These are phyloP conservation scores for Danielia reshetovae DNA, from an alignment of 805 yeast genomes.

Conservation along the genomic window DNA sequence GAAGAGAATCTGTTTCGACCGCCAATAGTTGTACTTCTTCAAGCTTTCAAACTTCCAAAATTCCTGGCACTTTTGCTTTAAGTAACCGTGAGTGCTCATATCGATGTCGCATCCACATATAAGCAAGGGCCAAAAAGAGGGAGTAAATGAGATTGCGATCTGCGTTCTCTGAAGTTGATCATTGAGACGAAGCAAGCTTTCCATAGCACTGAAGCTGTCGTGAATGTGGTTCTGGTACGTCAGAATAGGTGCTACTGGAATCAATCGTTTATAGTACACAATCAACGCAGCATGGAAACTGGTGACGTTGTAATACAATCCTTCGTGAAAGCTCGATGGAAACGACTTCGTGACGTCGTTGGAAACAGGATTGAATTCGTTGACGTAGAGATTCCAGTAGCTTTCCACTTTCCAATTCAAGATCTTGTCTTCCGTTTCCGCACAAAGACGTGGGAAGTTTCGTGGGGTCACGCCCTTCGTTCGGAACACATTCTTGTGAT, in stretches of 20 bases:
- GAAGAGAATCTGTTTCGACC: constrained; percentile 49
- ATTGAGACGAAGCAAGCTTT: constrained; percentile 18
- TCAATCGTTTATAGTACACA: constrained; percentile 43
- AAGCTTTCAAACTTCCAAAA: constrained; percentile 28
- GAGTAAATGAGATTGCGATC: constrained; percentile 23
- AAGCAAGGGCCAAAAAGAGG: constrained; percentile 48
- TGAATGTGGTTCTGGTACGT: constrained; percentile 33
- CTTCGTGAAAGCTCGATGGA: constrained; percentile 37
- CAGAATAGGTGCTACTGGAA: constrained; percentile 38
- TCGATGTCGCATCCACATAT: constrained; percentile 31
- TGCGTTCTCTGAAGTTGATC: constrained; percentile 6
- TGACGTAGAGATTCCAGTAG: constrained; percentile 37
- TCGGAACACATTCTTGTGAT: constrained; percentile 48
- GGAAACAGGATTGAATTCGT: constrained; percentile 15
- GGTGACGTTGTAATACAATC: constrained; percentile 32
- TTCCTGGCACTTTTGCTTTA: constrained; percentile 29
- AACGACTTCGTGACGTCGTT: constrained; percentile 18
- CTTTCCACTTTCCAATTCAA: constrained; percentile 41
- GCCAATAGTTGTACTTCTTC: constrained; percentile 43
- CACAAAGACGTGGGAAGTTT: constrained; percentile 52
- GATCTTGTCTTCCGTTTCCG: constrained; percentile 50
- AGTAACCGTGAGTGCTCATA: constrained; percentile 18
- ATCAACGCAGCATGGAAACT: constrained; percentile 42
- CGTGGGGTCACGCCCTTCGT: constrained; percentile 41
- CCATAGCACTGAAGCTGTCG: constrained; percentile 32